These are phyloP conservation scores for Fusarium multiceps DNA, from an alignment of 2,329 filamentous ascomycete species.

Conservation along the genomic window DNA sequence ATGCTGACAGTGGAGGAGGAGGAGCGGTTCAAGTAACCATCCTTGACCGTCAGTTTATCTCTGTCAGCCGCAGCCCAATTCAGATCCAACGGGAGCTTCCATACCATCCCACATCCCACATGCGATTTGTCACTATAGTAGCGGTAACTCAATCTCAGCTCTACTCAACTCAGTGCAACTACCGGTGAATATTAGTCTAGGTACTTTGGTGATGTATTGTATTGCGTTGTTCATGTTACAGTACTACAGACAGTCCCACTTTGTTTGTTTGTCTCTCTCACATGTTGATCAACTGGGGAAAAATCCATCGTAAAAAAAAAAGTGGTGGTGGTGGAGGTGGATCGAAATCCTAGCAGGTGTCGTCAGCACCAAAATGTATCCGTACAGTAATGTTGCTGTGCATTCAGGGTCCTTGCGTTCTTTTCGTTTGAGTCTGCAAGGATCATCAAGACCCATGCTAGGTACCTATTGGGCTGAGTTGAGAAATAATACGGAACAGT, in stretches of 20 bases:
- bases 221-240: not conserved
- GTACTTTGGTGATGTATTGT: not conserved
- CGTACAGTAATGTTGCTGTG: not conserved
- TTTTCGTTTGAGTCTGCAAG: not conserved
- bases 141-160: constrained; percentile 23
- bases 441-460: constrained; percentile 14
- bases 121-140: not conserved
- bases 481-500: not conserved
- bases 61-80: constrained; percentile 10
- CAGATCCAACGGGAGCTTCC: constrained; percentile 12
- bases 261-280: constrained; percentile 12
- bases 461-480: not conserved
- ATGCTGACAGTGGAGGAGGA: constrained; percentile 16
- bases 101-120: constrained; percentile 16
- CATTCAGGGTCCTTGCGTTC: constrained; percentile 27
- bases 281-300: constrained; percentile 23
- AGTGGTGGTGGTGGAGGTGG: constrained; percentile 32
- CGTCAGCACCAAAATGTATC: constrained; percentile 38
- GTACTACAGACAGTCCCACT: not conserved
- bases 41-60: not conserved
- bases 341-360: constrained; percentile 35
- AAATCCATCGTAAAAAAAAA: constrained; percentile 5
- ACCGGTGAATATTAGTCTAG: not conserved
- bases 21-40: constrained; percentile 4
- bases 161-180: not conserved